Conservation (phyloP, 257 asterid species). For the Gentiana macrophylla region DNA sequence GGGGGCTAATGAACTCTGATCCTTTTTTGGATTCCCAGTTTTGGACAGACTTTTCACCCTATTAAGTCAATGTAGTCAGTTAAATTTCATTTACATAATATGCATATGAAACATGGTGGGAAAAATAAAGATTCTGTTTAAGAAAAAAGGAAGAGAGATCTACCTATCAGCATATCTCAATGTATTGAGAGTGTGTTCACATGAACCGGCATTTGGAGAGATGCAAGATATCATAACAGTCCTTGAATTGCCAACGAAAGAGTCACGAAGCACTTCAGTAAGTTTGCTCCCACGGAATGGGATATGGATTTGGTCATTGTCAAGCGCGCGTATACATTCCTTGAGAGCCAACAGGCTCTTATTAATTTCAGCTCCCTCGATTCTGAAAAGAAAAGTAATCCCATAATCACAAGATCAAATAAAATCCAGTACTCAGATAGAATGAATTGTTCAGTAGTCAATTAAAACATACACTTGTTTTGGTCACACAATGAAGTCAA, state of each 20-base stretch:
- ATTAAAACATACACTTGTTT: no score
- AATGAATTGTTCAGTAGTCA: no score
- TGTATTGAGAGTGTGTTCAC: conserved; percentile 95
- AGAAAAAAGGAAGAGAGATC: neutral
- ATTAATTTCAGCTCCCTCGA: conserved; percentile 99
- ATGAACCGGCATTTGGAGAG: conserved; percentile 93
- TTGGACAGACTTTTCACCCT: conserved; percentile 95
- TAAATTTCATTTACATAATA: conserved; percentile 13
- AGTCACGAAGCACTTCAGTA: conserved; percentile 95
- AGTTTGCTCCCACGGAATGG: conserved; percentile 99
- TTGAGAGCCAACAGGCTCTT: conserved; percentile 90
- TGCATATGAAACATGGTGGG: neutral
- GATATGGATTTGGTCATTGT: conserved; percentile 91
- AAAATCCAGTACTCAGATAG: no score
- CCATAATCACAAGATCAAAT: neutral
- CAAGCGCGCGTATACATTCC: conserved; percentile 97
- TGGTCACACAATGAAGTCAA: neutral
- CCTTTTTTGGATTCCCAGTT: conserved; percentile 72
- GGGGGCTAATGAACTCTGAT: conserved; percentile 47
- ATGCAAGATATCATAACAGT: conserved; percentile 97
- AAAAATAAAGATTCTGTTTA: neutral
- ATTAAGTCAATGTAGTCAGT: conserved; percentile 14
- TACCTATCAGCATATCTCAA: conserved; percentile 95
- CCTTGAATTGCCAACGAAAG: conserved; percentile 94
- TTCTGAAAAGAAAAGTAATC: conserved; percentile 31